Base-by-base conservation (phyloP, 2,329 filamentous ascomycete species). In the Colletotrichum cereale region DNA sequence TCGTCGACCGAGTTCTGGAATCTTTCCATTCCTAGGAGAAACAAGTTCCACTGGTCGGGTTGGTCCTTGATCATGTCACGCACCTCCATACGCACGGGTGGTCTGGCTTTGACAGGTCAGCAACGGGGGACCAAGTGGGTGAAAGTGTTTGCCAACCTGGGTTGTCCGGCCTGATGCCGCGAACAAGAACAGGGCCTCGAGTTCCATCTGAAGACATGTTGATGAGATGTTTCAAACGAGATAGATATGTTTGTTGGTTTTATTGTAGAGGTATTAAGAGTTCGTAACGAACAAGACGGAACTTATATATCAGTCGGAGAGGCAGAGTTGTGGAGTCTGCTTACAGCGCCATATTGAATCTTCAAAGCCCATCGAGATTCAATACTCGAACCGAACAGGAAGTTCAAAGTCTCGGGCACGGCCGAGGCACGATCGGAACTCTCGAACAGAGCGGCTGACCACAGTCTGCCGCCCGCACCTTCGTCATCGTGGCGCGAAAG, bases 1-100 rank as follows among this genome's bases (percentile, higher is more conserved):
- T 70, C 61, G 2, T 55, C 29, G 1, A 68, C 68, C 8, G 57
- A 58, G 14, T 63, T 70, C 42, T 72, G 67, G 34, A 72, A 72
- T 16, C 62, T 70, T n/a, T 70, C 66, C 48, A 72, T 14, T 3
- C 70, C 70, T 5, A 70, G 67, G 3, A 72, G 70, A 18, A 53
- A 72, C 21, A 72, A 31, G 44, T 72, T 70, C 70, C 70, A 72
- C 21, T 72, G 70, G 4, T 72, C 70, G 12, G 70, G 68, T 2
- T 68, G 58, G 21, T 61, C 31, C 38, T 64, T 71, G 29, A 71
- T 71, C 68, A 71, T 69, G 29, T 71, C 68, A 16, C 68, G 65
- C 4, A 71, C 68, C 44, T 71, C 68, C 52, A 71, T 47, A 3
- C 68, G 68, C 7, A 71, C 58, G 29, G 68, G 68, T 11, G 65